A percentile compares a stretch with the other conserved stretches of the same genome.
Conservation (phyloP, 2,329 filamentous ascomycete genomes). For the Diaporthe sp. region DNA sequence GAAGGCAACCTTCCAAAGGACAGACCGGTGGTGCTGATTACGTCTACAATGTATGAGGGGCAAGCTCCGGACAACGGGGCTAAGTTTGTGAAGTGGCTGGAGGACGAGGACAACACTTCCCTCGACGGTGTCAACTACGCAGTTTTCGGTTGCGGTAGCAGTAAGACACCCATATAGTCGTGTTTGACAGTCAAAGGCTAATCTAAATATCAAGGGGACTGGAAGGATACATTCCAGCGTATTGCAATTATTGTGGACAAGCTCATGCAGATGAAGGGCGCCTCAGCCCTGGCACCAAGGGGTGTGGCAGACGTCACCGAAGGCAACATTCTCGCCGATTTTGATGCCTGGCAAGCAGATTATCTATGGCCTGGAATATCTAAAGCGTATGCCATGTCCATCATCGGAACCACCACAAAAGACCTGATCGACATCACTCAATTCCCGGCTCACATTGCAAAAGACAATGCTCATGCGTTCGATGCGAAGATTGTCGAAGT, state of each 20-base stretch:
- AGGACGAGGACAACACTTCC: conserved; percentile 53
- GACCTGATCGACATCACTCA: not conserved
- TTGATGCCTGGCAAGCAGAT: conserved; percentile 59
- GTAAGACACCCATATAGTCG: not conserved
- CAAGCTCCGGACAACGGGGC: conserved; percentile 67
- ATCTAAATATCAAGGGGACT: conserved; percentile 47
- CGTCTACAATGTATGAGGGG: conserved; percentile 71
- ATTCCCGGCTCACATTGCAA: too few relatives aligned
- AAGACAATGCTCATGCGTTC: too few relatives aligned
- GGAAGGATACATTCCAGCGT: conserved; percentile 62
- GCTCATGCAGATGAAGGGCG: conserved; percentile 59
- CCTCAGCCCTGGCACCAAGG: conserved; percentile 56
- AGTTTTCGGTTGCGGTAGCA: conserved; percentile 68
- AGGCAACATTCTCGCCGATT: conserved; percentile 63
- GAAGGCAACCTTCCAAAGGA: conserved; percentile 60
- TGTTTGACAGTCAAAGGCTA: not conserved
- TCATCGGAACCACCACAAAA: not conserved
- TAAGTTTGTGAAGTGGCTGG: conserved; percentile 69
- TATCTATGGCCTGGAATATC: conserved; percentile 9
- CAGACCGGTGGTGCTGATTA: conserved; percentile 64
- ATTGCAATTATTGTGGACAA: conserved; percentile 64
- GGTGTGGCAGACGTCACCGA: conserved; percentile 64
- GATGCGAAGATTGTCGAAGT: conserved; percentile 1
- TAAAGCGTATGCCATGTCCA: not conserved
- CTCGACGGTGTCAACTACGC: conserved; percentile 64